phyloP scores from a whole-genome alignment of 2,329 filamentous ascomycete genomes.

The Cyclaneusma minus region DNA sequence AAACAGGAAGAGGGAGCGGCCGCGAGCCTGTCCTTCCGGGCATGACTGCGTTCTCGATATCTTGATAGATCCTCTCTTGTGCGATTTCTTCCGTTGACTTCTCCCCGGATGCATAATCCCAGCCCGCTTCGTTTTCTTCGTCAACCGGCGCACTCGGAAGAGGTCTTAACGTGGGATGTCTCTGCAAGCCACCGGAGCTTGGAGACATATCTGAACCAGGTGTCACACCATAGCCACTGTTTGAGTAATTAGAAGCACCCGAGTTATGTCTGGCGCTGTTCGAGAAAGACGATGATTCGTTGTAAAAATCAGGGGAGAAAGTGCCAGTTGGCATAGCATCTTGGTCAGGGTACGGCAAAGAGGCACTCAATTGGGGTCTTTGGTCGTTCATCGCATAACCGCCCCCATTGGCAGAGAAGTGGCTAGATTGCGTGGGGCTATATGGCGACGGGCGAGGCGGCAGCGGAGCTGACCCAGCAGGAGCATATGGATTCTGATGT shows the following conservation, averaged over 20 bases:
- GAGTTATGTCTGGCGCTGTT: constrained; percentile 11
- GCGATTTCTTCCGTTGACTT: constrained; percentile 11
- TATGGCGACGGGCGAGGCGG: constrained; percentile 11
- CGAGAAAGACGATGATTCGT: constrained; percentile 9
- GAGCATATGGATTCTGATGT: constrained; percentile 11
- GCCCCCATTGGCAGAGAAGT: constrained; percentile 13
- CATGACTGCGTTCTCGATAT: constrained; percentile 19
- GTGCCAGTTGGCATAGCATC: constrained; percentile 4
- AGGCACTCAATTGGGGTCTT: constrained; percentile 8
- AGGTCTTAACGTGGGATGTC: constrained; percentile 19
- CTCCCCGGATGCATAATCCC: constrained; percentile 9
- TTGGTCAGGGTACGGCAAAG: constrained; percentile 12
- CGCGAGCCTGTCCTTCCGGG: too few species aligned
- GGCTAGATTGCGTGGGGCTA: constrained; percentile 8
- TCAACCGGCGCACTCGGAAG: constrained; percentile 17
- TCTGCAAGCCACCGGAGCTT: constrained; percentile 10
- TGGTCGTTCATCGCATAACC: constrained; percentile 12
- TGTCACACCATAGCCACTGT: too few species aligned
- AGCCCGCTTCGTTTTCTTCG: constrained; percentile 14
- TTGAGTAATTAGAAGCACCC: constrained; percentile 6
- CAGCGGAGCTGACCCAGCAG: constrained; percentile 12
- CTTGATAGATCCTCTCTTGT: constrained; percentile 19
- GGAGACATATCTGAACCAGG: constrained; percentile 5
- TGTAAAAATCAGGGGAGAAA: constrained; percentile 7
- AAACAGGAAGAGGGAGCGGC: background rate